Conservation (phyloP, 73 alveolate species). For the Uronychia binucleata region DNA sequence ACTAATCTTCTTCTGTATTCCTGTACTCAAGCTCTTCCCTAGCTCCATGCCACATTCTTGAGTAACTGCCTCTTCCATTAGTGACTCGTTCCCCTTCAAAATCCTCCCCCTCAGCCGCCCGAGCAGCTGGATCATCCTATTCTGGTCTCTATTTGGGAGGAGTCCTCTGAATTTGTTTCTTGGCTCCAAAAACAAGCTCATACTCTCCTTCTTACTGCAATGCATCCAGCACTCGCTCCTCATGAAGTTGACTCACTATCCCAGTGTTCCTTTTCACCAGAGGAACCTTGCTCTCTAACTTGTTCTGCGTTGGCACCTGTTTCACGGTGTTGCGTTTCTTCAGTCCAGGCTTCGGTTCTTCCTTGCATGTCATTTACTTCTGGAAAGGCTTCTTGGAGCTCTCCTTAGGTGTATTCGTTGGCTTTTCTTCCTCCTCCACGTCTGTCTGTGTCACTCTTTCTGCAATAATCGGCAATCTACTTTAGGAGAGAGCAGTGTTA, state of each 20-base stretch:
- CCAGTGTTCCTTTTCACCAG: not conserved
- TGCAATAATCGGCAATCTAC: not conserved
- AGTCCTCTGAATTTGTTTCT: not conserved
- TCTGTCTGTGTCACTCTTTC: not conserved
- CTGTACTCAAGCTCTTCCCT: not conserved
- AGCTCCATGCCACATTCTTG: not conserved
- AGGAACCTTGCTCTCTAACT: not conserved
- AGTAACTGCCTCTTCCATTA: not conserved
- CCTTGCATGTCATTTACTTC: too few relatives aligned
- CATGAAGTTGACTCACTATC: too few relatives aligned
- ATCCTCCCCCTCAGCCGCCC: not conserved
- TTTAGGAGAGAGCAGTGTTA: too few relatives aligned
- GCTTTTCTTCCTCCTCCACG: not conserved
- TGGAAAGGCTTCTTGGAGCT: too few relatives aligned
- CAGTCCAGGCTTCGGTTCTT: too few relatives aligned
- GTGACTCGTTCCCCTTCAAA: not conserved
- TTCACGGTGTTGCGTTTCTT: not conserved
- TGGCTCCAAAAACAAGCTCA: not conserved
- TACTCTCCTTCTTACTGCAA: not conserved
- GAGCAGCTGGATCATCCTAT: not conserved
- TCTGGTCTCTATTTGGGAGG: not conserved
- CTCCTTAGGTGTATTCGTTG: not conserved
- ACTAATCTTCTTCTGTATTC: not conserved
- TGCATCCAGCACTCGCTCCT: not conserved
- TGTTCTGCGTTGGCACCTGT: not conserved